phyloP scores from a whole-genome alignment of 2,329 filamentous ascomycete species.

The Scedosporium minutisporum region DNA sequence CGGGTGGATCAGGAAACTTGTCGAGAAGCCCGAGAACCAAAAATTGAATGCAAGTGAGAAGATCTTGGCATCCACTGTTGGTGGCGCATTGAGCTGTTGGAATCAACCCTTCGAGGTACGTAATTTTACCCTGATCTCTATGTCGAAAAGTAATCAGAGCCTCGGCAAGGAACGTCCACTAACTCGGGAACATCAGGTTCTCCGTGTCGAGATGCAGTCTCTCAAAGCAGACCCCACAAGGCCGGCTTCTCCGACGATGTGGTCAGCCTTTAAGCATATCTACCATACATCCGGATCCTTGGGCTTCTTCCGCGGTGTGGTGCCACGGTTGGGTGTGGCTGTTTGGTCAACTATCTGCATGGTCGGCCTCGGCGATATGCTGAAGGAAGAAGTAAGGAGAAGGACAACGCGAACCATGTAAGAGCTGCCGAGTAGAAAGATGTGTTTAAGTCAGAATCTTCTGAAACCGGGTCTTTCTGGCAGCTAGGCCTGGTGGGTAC shows the following conservation, averaged over 20 bases:
- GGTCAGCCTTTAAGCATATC: constrained; percentile 4
- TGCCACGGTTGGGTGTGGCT: no score
- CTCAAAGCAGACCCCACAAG: constrained; percentile 1
- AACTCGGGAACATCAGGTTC: not conserved
- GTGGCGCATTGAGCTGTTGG: constrained; percentile 10
- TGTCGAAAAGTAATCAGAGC: no score
- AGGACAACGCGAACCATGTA: no score
- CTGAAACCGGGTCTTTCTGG: no score
- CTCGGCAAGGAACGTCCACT: no score
- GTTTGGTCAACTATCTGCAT: no score
- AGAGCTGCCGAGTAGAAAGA: no score
- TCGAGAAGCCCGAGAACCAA: not conserved
- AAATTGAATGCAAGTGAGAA: constrained; percentile 8
- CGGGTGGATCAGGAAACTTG: constrained; percentile 5
- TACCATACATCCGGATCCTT: constrained; percentile 2
- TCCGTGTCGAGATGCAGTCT: constrained; percentile 5
- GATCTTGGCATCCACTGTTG: constrained; percentile 8
- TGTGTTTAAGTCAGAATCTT: no score
- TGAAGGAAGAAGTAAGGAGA: no score
- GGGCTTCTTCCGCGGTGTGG: constrained; percentile 6
- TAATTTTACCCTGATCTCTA: no score
- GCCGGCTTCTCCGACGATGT: constrained; percentile 4
- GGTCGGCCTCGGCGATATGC: no score
- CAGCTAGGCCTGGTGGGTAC: no score
- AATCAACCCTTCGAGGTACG: constrained; percentile 11